These are phyloP conservation scores for Tetraselmis striata DNA, from an alignment of 139 green algal genomes.

Conservation along the genomic window DNA sequence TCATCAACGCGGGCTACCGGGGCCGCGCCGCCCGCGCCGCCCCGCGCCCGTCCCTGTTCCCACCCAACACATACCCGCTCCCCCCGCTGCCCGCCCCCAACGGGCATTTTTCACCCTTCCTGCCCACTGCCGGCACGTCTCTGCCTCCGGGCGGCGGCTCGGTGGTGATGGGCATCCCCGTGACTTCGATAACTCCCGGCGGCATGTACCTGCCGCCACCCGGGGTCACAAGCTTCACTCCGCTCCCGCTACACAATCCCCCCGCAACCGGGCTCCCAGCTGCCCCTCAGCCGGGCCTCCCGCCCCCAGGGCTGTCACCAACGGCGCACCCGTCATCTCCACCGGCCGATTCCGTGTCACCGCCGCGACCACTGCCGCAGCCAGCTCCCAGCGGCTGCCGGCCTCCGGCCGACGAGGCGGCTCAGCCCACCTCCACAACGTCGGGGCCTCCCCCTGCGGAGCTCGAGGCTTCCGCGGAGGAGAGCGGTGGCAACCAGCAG, in stretches of 20 bases:
- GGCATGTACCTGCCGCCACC: not conserved
- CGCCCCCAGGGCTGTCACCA: too few relatives aligned
- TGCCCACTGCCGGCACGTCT: not conserved
- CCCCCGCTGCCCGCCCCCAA: not conserved
- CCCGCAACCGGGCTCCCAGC: too few relatives aligned
- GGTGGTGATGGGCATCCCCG: not conserved
- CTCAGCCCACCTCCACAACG: not conserved
- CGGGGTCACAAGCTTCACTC: not conserved
- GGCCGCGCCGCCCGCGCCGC: too few relatives aligned
- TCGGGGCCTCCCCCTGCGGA: not conserved
- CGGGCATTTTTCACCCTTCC: not conserved
- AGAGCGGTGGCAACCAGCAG: not conserved
- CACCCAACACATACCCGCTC: not conserved
- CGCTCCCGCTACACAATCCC: not conserved
- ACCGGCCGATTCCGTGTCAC: not conserved
- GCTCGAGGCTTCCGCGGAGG: not conserved
- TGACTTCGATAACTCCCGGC: not conserved
- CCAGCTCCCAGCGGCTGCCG: not conserved
- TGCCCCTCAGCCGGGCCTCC: too few relatives aligned
- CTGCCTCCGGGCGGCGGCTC: not conserved
- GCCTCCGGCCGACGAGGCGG: not conserved
- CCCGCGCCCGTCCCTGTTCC: not conserved
- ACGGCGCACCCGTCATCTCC: too few relatives aligned
- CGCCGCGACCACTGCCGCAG: not conserved
- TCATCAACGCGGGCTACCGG: too few relatives aligned